Conservation (phyloP, 306 rosid genomes). For the Cercis canadensis region DNA sequence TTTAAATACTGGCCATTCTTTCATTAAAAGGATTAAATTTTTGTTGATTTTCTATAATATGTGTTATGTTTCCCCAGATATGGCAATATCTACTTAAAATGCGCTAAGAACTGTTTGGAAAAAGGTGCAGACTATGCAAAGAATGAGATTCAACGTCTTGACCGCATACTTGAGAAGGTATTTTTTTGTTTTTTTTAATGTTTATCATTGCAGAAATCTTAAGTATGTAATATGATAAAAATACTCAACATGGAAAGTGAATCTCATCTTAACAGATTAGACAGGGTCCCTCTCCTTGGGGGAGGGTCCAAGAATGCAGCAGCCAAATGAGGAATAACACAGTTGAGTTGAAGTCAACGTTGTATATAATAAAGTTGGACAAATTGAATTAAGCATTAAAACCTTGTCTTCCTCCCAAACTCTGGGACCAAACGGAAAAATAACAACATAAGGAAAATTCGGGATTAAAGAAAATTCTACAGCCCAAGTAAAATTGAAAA, state of each 20-base stretch:
- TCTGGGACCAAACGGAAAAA: too few relatives aligned
- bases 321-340: too few relatives aligned
- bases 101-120: constrained; percentile 67
- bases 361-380: too few relatives aligned
- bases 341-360: too few relatives aligned
- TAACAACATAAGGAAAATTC: too few relatives aligned
- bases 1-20: constrained; percentile 18
- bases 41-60: constrained; percentile 13
- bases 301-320: too few relatives aligned
- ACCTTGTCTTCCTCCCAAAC: too few relatives aligned
- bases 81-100: constrained; percentile 76
- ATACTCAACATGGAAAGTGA: constrained; percentile 3
- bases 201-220: not conserved
- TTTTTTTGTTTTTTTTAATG: not conserved
- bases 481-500: too few relatives aligned
- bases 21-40: not conserved
- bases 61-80: constrained; percentile 47
- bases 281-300: too few relatives aligned
- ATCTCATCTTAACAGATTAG: too few relatives aligned
- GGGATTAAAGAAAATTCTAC: too few relatives aligned
- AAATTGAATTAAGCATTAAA: too few relatives aligned
- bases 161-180: constrained; percentile 82
- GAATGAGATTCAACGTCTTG: constrained; percentile 78
- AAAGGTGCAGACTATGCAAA: constrained; percentile 78
- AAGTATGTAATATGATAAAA: not conserved